Conservation (phyloP, 495 filamentous ascomycete genomes). For the Clavariopsis aquatica region DNA sequence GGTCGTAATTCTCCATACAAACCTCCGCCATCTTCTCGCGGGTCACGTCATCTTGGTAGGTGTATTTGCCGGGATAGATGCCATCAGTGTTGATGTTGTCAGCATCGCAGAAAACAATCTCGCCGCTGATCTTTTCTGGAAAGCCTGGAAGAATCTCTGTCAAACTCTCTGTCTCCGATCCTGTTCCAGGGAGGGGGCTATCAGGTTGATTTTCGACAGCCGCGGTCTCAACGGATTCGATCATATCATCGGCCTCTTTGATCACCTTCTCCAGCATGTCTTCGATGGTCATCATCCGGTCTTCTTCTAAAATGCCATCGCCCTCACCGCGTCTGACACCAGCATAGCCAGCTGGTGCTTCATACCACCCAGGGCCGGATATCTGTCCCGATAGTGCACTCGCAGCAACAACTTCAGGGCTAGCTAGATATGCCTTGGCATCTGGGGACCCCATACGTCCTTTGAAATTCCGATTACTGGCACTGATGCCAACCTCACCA, state of each 20-base stretch:
- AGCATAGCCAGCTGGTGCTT: conserved; percentile 64
- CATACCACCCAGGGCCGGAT: conserved; percentile 77
- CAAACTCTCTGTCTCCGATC: conserved; percentile 30
- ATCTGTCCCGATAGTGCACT: conserved; percentile 79
- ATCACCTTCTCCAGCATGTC: conserved; percentile 71
- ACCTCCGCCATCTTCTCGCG: conserved; percentile 79
- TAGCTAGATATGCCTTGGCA: conserved; percentile 85
- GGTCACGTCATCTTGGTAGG: conserved; percentile 83
- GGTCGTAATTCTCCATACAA: conserved; percentile 92
- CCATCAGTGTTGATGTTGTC: conserved; percentile 78
- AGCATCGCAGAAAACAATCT: conserved; percentile 69
- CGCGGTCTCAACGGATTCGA: conserved; percentile 54
- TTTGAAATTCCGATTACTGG: conserved; percentile 91
- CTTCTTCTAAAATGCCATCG: conserved; percentile 61
- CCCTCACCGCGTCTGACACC: conserved; percentile 73
- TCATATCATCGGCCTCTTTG: conserved; percentile 62
- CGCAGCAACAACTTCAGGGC: conserved; percentile 89
- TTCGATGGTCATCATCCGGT: conserved; percentile 63
- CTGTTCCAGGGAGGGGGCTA: conserved; percentile 4
- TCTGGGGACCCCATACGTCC: conserved; percentile 84
- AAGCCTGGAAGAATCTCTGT: conserved; percentile 71
- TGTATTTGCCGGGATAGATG: conserved; percentile 90
- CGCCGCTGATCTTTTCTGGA: conserved; percentile 63
- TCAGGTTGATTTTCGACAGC: conserved; percentile 21
- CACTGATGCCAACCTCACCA: conserved; percentile 86